Percentiles rank a stretch among this genome's conserved stretches.
These are phyloP conservation scores for Apiotrichum mycotoxinovorans DNA, from an alignment of 1,284 basidiomycete species.

Conservation along the genomic window DNA sequence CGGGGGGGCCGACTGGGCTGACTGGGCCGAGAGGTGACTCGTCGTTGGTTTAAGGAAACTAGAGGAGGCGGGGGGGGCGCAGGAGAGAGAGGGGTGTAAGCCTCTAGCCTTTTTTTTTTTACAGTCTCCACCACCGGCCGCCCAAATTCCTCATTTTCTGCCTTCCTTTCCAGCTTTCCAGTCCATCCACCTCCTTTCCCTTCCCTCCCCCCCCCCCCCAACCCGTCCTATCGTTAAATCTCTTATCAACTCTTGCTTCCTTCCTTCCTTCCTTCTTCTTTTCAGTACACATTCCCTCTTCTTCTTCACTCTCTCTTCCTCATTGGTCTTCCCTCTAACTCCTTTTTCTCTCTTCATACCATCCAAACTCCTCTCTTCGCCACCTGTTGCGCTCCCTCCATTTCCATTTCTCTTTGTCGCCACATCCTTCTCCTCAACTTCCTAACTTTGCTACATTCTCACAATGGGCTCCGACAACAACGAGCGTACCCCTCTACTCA, in stretches of 20 bases:
- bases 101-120: too few species aligned
- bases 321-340: too few species aligned
- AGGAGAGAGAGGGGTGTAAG: too few species aligned
- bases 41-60: too few species aligned
- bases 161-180: too few species aligned
- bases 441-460: not conserved
- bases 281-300: not conserved
- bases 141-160: too few species aligned
- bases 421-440: not conserved
- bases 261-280: not conserved
- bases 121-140: too few species aligned
- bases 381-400: not conserved
- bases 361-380: too few species aligned
- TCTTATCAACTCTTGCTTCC: not conserved
- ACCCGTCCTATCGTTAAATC: not conserved
- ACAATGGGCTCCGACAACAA: constrained; percentile 6
- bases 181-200: not conserved
- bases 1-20: too few species aligned
- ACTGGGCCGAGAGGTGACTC: too few species aligned
- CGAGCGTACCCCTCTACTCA: constrained; percentile 21
- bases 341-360: too few species aligned
- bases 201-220: not conserved
- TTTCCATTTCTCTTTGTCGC: not conserved
- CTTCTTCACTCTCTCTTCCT: not conserved
- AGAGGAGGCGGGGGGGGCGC: too few species aligned